Conservation (phyloP, 768 basidiomycete genomes). For the Mycena kentingensis region DNA sequence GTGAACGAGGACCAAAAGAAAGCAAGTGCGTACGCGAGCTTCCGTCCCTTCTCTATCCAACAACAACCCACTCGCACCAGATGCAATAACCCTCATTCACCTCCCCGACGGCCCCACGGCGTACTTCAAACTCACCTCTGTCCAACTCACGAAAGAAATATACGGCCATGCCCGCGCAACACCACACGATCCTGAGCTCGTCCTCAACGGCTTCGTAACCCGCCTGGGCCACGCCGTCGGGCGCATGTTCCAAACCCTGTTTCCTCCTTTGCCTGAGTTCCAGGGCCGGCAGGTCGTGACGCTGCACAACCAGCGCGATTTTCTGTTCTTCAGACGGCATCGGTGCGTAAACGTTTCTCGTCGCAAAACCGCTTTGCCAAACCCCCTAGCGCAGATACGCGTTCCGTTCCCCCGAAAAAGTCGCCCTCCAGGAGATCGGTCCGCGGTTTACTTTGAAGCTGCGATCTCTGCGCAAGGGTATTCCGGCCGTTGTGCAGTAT, state of each 20-base stretch:
- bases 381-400: conserved; percentile 63
- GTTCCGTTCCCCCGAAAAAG: conserved; percentile 88
- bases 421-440: conserved; percentile 94
- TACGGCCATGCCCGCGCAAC: conserved; percentile 92
- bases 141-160: conserved; percentile 84
- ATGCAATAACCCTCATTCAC: conserved; percentile 89
- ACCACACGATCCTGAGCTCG: conserved; percentile 91
- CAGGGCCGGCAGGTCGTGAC: conserved; percentile 97
- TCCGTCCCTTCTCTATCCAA: conserved; percentile 2
- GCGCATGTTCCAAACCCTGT: conserved; percentile 93
- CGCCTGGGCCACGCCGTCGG: conserved; percentile 92
- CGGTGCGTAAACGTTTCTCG: conserved; percentile 52
- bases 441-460: conserved; percentile 96
- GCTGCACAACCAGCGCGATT: conserved; percentile 96
- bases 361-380: conserved; percentile 1
- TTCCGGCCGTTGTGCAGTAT: conserved; percentile 76
- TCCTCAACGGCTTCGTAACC: conserved; percentile 93
- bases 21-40: conserved; percentile 65
- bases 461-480: conserved; percentile 82
- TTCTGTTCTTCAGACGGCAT: conserved; percentile 95
- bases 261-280: conserved; percentile 93
- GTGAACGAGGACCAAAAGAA: conserved; percentile 96
- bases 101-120: conserved; percentile 93
- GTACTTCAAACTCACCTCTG: conserved; percentile 90
- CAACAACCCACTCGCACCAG: conserved; percentile 42